Base-by-base conservation (phyloP, 1,284 basidiomycete genomes). In the Hemileia vastatrix region DNA sequence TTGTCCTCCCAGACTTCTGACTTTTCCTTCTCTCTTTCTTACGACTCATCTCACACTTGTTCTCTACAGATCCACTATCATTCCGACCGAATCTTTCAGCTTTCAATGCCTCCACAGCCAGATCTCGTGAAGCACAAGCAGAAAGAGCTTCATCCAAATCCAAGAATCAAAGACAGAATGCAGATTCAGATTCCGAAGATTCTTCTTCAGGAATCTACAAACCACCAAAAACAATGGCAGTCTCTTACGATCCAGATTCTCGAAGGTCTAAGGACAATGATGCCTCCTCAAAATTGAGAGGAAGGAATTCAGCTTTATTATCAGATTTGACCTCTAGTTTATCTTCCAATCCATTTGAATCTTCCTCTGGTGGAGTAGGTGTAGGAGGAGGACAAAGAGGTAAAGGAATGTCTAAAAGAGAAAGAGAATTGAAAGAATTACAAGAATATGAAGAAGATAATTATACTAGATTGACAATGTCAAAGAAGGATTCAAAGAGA, bases 371-470 rank as follows among this genome's bases (percentile, higher is more conserved):
- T 6, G 73, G 73, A 47, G 67, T 72, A 19, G 72, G 72, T 18
- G 69, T 70, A 15, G 69, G 68, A 19, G 67, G 65, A 4, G 54
- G 58, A 18, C 63, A 69, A 2, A 68, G 72, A 31, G 72, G 72
- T 24, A 68, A 68, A 43, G 70, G 68, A 0, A 52, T 76, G 49
- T 86, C 85, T 1, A 79, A 81, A 18, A 85, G 89, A 24, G 87
- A 86, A 6, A 81, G 83, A 33, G 85, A 90, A 66, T 80, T 97
- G 65, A 83, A 85, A 68, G 83, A 86, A 9, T 85, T 96, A 78
- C 83, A 84, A 57, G 87, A 90, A 67, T 98, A 90, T 76, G 94
- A 98, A 78, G 94, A 96, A 77, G 89, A 90, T 59, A 94, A 96
- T 77, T 92, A 96, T 79, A 90, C 88, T 27, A 84, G 94, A 60